These are phyloP conservation scores for Pelargonium nanum DNA, from an alignment of 345 rosid species.

Conservation along the genomic window DNA sequence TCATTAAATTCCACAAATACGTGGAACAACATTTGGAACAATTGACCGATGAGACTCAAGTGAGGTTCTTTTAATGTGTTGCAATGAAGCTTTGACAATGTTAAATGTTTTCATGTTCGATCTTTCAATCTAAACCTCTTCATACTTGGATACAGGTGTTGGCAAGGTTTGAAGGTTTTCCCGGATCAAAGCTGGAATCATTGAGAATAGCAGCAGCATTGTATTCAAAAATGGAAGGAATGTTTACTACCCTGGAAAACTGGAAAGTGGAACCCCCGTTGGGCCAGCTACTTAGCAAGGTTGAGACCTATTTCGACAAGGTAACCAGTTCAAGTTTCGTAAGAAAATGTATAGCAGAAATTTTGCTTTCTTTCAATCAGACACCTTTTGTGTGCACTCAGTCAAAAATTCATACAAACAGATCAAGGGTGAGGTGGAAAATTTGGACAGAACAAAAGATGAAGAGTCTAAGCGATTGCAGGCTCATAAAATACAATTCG, in stretches of 20 bases:
- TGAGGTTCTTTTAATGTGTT: constrained; percentile 6
- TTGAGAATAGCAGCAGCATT: constrained; percentile 47
- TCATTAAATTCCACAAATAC: constrained; percentile 41
- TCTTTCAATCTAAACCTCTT: no score
- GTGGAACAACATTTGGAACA: constrained; percentile 43
- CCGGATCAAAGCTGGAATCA: constrained; percentile 48
- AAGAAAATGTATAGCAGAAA: no score
- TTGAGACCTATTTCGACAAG: constrained; percentile 53
- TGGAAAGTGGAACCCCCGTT: constrained; percentile 51
- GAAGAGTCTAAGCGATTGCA: constrained; percentile 43
- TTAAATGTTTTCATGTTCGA: not conserved
- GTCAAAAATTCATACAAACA: no score
- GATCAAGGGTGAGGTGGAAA: constrained; percentile 47
- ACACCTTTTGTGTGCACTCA: no score
- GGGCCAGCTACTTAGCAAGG: constrained; percentile 39
- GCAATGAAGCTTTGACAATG: not conserved
- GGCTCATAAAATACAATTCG: constrained; percentile 39
- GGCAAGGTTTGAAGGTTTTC: constrained; percentile 57
- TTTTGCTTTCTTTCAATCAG: no score
- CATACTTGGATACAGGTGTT: constrained; percentile 35
- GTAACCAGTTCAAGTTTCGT: no score
- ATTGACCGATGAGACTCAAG: constrained; percentile 57
- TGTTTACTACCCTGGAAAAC: constrained; percentile 31
- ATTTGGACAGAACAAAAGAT: constrained; percentile 49
- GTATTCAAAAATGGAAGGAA: constrained; percentile 36